A percentile compares a stretch with the other conserved stretches of the same genome.
Evolutionary conservation across 495 filamentous ascomycete species (phyloP).

Genomic region (Talaromyces liani): DNA sequence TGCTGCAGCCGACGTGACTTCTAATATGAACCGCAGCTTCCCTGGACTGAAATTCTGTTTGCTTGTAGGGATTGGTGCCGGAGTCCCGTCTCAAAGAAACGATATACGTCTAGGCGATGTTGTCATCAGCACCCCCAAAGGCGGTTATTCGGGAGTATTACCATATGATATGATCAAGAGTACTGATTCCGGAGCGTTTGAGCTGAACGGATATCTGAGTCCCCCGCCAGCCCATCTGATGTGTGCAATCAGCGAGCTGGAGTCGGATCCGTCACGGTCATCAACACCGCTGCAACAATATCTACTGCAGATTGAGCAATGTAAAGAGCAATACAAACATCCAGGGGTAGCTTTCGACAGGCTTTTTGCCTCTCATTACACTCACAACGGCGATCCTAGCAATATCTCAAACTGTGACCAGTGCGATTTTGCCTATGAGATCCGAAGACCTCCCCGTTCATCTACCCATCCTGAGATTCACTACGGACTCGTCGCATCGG

Average conservation of each 20-base stretch:
- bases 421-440: conserved; percentile 16
- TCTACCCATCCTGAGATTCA: conserved; percentile 9
- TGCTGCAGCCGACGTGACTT: conserved; percentile 19
- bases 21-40: conserved; percentile 28
- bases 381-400: not conserved
- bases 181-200: not conserved
- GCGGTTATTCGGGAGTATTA: not conserved
- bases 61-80: not conserved
- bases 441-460: conserved; percentile 8
- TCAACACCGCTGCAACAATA: not conserved
- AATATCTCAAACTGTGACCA: not conserved
- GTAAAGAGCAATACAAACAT: not conserved
- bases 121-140: not conserved
- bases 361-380: not conserved
- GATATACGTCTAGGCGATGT: not conserved
- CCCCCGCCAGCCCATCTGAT: not conserved
- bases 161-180: not conserved
- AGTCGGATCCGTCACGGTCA: not conserved
- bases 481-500: conserved; percentile 15
- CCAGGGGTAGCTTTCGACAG: not conserved
- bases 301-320: not conserved
- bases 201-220: not conserved
- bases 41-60: conserved; percentile 21
- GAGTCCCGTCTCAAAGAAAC: not conserved
- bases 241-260: not conserved